Evolutionary conservation across 1,284 basidiomycete genomes (phyloP), one percentile per base, ranked within the genome.

Genomic region (Termitomyces sp.): DNA sequence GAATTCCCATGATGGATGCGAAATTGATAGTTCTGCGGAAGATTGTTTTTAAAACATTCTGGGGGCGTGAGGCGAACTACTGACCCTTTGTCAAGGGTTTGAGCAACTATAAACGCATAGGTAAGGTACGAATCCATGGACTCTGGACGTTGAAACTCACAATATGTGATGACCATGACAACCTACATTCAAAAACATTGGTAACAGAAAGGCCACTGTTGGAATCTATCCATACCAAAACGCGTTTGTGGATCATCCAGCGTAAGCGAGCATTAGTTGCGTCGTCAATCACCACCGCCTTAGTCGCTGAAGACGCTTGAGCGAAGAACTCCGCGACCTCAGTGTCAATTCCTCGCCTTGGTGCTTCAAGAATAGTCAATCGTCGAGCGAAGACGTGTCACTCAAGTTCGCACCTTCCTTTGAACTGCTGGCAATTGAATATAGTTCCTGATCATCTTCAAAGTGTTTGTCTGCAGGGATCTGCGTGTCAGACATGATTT

Each of bases 81-180:
- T 49, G 39, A 74, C 72, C 74, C 74, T 64, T 80, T 80, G 63
- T 80, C 78, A 50, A 80, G 63, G 9, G 75, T 72, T 60, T 81
- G 78, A 6, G 71, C 72, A 55, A 73, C 72, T 72, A 34, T 39
- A 21, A 13, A 39, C 40, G 38, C 14, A 38, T 35, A 19, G 16
- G 16, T 47, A 14, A 38, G 11, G 24, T n/a, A 49, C 14, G 19
- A 33, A 28, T 35, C 24, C 14, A 16, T 18, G 6, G 9, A 49
- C 31, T 31, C 34, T 3, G 6, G 13, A 10, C 16, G 33, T 26
- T 9, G 16, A 13, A 7, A 34, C 65, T 56, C 51, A 72, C 71
- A 79, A 62, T 81, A 80, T n/a, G 78, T 80, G 19, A 76, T 65
- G 31, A 81, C 73, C 78, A 81, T 80, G 43, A 80, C 72, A 28